phyloP scores from a whole-genome alignment of 148 eudicot genomes.

The Rhododendron molle region DNA sequence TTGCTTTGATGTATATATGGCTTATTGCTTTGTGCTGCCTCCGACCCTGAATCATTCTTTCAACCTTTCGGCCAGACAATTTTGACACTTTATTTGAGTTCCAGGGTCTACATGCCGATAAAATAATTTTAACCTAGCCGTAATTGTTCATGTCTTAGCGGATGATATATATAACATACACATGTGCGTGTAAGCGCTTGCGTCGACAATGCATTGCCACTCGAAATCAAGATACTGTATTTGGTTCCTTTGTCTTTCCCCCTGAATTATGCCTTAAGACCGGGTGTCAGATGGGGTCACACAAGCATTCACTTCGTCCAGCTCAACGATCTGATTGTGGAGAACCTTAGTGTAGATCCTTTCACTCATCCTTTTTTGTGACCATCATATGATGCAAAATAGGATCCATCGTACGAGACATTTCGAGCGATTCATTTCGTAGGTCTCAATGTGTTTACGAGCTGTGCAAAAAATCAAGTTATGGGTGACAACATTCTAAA shows the following conservation, averaged over 20 bases:
- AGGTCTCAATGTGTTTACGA: neutral
- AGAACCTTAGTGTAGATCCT: neutral
- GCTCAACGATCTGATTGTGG: neutral
- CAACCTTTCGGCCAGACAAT: neutral
- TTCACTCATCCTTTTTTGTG: neutral
- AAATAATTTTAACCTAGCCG: neutral
- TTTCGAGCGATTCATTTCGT: neutral
- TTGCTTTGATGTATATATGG: too few species aligned
- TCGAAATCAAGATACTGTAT: neutral
- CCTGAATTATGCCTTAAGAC: neutral
- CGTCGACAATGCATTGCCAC: neutral
- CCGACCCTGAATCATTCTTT: neutral
- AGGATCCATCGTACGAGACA: neutral
- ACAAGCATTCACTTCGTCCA: neutral
- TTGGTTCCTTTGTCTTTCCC: neutral
- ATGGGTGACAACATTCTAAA: neutral
- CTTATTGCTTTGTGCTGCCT: neutral
- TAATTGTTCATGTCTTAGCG: neutral
- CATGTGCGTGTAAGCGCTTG: too few species aligned
- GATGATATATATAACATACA: neutral
- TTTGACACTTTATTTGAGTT: neutral
- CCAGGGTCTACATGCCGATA: neutral
- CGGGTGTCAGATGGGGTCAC: neutral
- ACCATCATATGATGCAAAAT: neutral
- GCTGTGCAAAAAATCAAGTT: neutral